phyloP scores from a whole-genome alignment of 345 rosid genomes.

The Aurinia saxatilis region DNA sequence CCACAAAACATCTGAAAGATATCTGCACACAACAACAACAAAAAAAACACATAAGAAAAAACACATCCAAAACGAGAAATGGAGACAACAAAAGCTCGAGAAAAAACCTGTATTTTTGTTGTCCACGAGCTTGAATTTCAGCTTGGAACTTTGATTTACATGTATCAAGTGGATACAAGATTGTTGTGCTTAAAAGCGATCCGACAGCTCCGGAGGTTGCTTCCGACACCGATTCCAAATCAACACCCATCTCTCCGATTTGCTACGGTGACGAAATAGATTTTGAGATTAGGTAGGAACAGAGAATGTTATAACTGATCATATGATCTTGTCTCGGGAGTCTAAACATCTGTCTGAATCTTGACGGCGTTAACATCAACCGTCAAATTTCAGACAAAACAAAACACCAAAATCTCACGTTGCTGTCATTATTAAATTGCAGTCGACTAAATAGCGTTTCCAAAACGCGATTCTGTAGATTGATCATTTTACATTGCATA shows the following conservation, averaged over 20 bases:
- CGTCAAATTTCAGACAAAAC: background rate
- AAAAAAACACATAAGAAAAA: too few species aligned
- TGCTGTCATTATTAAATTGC: too few species aligned
- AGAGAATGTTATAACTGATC: background rate
- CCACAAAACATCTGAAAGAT: slow-evolving; percentile 80
- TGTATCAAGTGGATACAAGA: slow-evolving; percentile 81
- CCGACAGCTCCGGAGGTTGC: slow-evolving; percentile 87
- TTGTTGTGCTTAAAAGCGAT: slow-evolving; percentile 61
- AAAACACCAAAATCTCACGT: too few species aligned
- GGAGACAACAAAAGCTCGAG: too few species aligned
- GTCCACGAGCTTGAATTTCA: slow-evolving; percentile 54
- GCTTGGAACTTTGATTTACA: slow-evolving; percentile 87
- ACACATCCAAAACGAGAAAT: too few species aligned
- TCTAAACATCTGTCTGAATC: background rate
- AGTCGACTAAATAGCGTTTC: too few species aligned
- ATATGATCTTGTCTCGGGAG: slow-evolving; percentile 8
- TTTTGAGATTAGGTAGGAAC: background rate
- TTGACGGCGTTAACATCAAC: background rate
- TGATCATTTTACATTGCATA: too few species aligned
- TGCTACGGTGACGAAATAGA: background rate
- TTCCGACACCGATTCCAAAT: slow-evolving; percentile 61
- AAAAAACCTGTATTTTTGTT: slow-evolving; percentile 61
- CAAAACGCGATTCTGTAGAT: too few species aligned
- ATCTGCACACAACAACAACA: slow-evolving; percentile 27
- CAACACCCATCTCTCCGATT: slow-evolving; percentile 36